These are phyloP conservation scores for Venturia oleaginea DNA, from an alignment of 2,329 filamentous ascomycete species.

Conservation along the genomic window DNA sequence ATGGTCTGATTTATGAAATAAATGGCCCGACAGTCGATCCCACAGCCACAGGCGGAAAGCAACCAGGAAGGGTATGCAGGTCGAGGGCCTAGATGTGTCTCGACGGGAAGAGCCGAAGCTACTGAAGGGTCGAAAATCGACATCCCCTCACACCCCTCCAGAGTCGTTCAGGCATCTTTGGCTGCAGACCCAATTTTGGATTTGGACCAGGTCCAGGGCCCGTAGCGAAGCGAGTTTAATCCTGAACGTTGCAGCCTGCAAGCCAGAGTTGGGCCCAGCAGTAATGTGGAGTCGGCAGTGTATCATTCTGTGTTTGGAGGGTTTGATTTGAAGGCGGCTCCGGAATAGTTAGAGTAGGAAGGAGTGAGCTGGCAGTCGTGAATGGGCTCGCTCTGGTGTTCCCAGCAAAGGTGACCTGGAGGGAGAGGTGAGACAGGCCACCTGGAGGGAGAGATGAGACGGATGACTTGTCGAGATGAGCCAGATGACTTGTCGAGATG, in stretches of 20 bases:
- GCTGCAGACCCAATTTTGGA: not conserved
- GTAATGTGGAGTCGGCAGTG: not conserved
- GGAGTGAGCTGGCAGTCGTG: not conserved
- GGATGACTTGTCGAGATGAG: too few relatives aligned
- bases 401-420: not conserved
- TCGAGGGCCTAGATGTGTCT: not conserved
- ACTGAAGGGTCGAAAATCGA: not conserved
- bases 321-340: not conserved
- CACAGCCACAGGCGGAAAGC: not conserved
- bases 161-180: not conserved
- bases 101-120: conserved; percentile 1
- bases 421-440: too few relatives aligned
- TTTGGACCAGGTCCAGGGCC: not conserved
- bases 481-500: too few relatives aligned
- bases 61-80: not conserved
- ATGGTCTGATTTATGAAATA: too few relatives aligned
- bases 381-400: not conserved
- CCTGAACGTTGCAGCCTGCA: not conserved
- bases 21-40: not conserved
- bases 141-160: not conserved
- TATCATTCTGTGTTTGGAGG: too few relatives aligned
- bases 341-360: not conserved
- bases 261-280: not conserved
- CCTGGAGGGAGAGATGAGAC: too few relatives aligned
- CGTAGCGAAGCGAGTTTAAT: not conserved